These are phyloP conservation scores for Candida stauntonica DNA, from an alignment of 805 yeast species.

Conservation along the genomic window DNA sequence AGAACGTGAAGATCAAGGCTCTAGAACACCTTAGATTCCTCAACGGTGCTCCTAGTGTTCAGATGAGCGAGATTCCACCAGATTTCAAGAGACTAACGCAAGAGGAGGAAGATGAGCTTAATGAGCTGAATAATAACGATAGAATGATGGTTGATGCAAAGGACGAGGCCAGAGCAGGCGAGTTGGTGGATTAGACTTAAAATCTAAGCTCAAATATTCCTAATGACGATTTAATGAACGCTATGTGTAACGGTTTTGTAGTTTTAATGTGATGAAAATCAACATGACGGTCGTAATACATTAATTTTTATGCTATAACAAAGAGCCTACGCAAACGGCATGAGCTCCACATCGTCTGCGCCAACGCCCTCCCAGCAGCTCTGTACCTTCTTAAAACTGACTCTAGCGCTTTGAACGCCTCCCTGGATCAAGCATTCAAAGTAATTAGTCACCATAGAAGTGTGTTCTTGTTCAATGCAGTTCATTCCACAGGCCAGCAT, in stretches of 20 bases:
- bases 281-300: too few species aligned
- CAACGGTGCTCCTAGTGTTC: conserved; percentile 92
- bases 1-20: conserved; percentile 68
- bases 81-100: conserved; percentile 28
- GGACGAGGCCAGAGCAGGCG: conserved; percentile 36
- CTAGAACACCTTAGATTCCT: conserved; percentile 77
- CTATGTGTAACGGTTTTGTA: too few species aligned
- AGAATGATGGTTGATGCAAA: conserved; percentile 31
- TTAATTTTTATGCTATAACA: conserved; percentile 8
- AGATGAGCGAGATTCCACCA: conserved; percentile 89
- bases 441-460: conserved; percentile 10
- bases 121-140: conserved; percentile 33
- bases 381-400: conserved; percentile 15
- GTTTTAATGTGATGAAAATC: too few species aligned
- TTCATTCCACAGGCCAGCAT: conserved; percentile 20
- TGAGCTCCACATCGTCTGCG: conserved; percentile 12
- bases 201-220: not conserved
- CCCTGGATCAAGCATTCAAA: conserved; percentile 15
- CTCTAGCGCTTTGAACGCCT: conserved; percentile 22
- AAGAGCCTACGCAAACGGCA: too few species aligned
- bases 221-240: conserved; percentile 1
- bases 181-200: conserved; percentile 23
- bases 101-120: conserved; percentile 39
- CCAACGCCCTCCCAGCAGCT: conserved; percentile 20
- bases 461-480: conserved; percentile 14